Evolutionary conservation across 495 filamentous ascomycete genomes (phyloP).

Genomic region (Neurospora sp.): DNA sequence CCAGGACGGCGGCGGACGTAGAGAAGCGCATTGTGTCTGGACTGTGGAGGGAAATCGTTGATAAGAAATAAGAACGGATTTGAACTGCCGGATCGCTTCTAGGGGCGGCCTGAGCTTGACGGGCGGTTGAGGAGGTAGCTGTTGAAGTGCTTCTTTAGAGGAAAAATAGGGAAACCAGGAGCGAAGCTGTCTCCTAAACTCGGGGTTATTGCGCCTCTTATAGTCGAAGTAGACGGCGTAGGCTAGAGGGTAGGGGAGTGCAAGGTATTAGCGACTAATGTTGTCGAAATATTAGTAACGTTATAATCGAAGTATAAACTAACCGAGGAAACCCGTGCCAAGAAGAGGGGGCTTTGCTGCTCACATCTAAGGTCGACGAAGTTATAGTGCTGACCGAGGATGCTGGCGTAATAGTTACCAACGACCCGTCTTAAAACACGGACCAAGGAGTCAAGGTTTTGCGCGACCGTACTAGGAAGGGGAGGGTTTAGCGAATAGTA

Average conservation of each 20-base stretch:
- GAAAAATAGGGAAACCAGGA: not conserved
- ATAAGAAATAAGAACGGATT: not conserved
- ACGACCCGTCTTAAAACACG: slow-evolving; percentile 62
- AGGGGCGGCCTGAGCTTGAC: not conserved
- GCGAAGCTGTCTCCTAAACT: not conserved
- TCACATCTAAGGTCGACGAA: slow-evolving; percentile 90
- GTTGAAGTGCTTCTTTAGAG: not conserved
- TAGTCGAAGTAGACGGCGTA: no score
- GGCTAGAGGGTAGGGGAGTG: no score
- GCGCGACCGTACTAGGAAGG: slow-evolving; percentile 24
- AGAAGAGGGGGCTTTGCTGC: not conserved
- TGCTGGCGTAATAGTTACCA: slow-evolving; percentile 53
- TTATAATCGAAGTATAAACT: no score
- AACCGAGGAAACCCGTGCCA: no score
- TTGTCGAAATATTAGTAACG: no score
- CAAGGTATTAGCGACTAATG: no score
- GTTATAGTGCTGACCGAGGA: slow-evolving; percentile 83
- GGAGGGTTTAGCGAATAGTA: no score
- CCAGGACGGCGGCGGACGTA: no score
- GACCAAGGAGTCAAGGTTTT: slow-evolving; percentile 66
- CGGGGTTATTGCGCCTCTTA: no score
- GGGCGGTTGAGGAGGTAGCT: not conserved
- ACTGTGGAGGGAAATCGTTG: no score
- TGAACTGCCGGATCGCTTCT: not conserved
- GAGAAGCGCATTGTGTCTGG: no score